Evolutionary conservation across 495 filamentous ascomycete genomes (phyloP).

Genomic region (Friedmanniomyces endolithicus): DNA sequence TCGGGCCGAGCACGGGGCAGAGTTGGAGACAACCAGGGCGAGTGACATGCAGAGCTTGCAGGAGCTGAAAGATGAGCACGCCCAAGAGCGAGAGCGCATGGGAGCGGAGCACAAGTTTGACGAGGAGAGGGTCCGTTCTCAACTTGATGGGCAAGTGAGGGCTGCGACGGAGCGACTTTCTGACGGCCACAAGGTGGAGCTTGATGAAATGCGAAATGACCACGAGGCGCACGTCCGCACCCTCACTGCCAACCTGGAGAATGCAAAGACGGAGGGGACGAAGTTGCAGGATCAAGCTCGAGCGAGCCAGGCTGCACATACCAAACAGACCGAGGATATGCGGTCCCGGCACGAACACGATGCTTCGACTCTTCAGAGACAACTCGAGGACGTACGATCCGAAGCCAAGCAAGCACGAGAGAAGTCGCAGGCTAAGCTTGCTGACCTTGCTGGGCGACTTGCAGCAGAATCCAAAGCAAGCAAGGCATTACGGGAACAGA

Average conservation of each 20-base stretch:
- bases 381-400: neutral
- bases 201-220: neutral
- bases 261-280: neutral
- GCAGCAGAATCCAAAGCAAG: constrained; percentile 2
- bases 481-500: neutral
- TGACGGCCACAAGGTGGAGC: neutral
- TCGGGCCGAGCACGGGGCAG: neutral
- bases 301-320: neutral
- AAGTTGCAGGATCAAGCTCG: neutral
- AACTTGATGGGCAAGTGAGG: neutral
- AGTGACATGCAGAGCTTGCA: neutral
- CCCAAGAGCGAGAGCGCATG: neutral
- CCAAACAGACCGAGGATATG: neutral
- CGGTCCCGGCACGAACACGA: neutral
- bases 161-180: neutral
- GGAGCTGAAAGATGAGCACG: neutral
- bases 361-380: neutral
- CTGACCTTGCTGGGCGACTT: constrained; percentile 10
- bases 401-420: neutral
- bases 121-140: neutral
- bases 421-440: constrained; percentile 11
- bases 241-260: neutral
- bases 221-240: neutral
- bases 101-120: neutral
- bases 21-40: neutral